Conservation (phyloP, 2,329 filamentous ascomycete species). For the Graphilbum fragrans region DNA sequence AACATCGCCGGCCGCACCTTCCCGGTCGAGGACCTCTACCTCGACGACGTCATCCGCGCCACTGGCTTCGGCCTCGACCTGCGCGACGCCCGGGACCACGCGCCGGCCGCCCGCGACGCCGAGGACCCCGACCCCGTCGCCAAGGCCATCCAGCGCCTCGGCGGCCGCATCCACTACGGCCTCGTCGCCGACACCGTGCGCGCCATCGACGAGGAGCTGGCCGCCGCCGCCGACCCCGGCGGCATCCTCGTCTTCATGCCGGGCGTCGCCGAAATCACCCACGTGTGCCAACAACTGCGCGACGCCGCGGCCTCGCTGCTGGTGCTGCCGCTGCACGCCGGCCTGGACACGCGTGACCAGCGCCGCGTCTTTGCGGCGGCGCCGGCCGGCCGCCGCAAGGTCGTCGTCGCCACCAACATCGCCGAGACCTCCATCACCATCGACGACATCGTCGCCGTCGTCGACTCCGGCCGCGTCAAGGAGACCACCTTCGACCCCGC, state of each 20-base stretch:
- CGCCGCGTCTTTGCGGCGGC: constrained; percentile 70
- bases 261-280: constrained; percentile 82
- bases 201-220: constrained; percentile 67
- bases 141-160: constrained; percentile 58
- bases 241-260: constrained; percentile 94
- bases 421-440: constrained; percentile 98
- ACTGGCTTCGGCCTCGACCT: constrained; percentile 52
- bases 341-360: constrained; percentile 78
- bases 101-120: constrained; percentile 12
- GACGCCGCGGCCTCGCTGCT: constrained; percentile 45
- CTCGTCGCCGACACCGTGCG: constrained; percentile 70
- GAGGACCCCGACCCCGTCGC: constrained; percentile 41
- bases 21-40: constrained; percentile 78
- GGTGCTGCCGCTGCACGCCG: constrained; percentile 82
- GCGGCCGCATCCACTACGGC: constrained; percentile 83
- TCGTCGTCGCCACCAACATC: constrained; percentile 92
- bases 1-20: constrained; percentile 84
- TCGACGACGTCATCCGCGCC: constrained; percentile 75
- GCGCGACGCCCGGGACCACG: constrained; percentile 12
- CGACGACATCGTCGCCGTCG: constrained; percentile 90
- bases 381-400: constrained; percentile 72
- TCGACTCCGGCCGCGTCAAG: constrained; percentile 91
- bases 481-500: constrained; percentile 88
- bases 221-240: constrained; percentile 53
- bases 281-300: constrained; percentile 58